A percentile compares a stretch with the other conserved stretches of the same genome.
Evolutionary conservation across 2,329 filamentous ascomycete species (phyloP).

Genomic region (Fusarium setosum): DNA sequence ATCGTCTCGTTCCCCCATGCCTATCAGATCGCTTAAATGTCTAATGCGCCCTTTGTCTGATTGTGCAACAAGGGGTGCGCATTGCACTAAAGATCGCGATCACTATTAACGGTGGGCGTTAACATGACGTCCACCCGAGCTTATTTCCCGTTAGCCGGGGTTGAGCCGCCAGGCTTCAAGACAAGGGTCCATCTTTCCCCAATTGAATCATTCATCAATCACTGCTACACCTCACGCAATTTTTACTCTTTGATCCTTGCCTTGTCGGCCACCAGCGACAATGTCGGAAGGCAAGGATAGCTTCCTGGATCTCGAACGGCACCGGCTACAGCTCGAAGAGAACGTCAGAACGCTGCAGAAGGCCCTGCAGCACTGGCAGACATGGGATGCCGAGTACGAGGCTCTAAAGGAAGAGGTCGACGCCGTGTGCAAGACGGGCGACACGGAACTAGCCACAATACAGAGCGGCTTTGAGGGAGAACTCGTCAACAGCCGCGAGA

Average conservation of each 20-base stretch:
- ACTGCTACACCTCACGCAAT: constrained; percentile 15
- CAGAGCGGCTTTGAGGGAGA: constrained; percentile 70
- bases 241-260: constrained; percentile 17
- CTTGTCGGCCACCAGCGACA: constrained; percentile 25
- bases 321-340: constrained; percentile 79
- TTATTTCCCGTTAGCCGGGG: constrained; percentile 37
- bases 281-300: constrained; percentile 60
- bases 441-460: constrained; percentile 65
- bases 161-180: constrained; percentile 37
- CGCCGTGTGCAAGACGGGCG: constrained; percentile 59
- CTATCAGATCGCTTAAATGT: background rate
- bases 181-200: constrained; percentile 18
- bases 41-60: constrained; percentile 11
- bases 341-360: constrained; percentile 77
- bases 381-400: constrained; percentile 93
- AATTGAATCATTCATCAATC: constrained; percentile 21
- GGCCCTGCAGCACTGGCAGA: constrained; percentile 87
- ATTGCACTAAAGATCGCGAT: constrained; percentile 15
- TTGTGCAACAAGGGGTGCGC: constrained; percentile 22
- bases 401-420: constrained; percentile 85
- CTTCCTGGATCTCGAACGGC: constrained; percentile 78
- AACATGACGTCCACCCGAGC: background rate
- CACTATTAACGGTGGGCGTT: background rate
- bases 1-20: constrained; percentile 3
- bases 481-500: constrained; percentile 68